Conservation (phyloP, 73 alveolate species). For the Paramecium sonneborni region DNA sequence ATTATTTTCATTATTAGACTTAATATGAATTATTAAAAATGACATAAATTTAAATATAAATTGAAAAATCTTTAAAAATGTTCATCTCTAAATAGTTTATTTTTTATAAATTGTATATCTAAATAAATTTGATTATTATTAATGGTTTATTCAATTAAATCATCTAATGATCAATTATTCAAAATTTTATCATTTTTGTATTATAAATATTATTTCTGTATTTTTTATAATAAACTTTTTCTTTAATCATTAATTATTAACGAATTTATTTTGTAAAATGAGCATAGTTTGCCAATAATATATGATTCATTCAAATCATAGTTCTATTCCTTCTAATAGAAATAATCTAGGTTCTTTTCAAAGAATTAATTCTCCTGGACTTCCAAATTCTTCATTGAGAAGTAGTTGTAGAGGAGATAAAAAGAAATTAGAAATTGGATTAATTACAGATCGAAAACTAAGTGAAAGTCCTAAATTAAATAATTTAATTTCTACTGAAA, state of each 20-base stretch:
- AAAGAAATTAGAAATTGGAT: conserved; percentile 31
- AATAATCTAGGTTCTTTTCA: background rate
- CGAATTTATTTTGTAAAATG: background rate
- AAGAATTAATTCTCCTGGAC: conserved; percentile 43
- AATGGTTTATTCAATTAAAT: background rate
- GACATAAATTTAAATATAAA: background rate
- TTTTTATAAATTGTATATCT: too few species aligned
- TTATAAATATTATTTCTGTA: background rate
- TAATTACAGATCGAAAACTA: background rate
- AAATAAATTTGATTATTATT: too few species aligned
- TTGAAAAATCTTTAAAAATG: background rate
- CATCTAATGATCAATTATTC: background rate
- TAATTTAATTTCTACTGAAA: background rate
- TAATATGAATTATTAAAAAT: conserved; percentile 28
- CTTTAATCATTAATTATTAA: background rate
- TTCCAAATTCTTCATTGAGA: conserved; percentile 41
- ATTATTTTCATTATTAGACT: background rate
- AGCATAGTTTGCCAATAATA: background rate
- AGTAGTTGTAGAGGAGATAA: background rate
- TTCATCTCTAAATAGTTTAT: background rate
- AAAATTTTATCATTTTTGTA: background rate
- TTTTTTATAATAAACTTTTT: background rate
- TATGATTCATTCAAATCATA: background rate
- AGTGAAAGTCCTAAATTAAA: background rate
- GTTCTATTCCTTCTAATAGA: background rate